phyloP scores from a whole-genome alignment of 164 flowering plant species.

The Berberis thunbergii region DNA sequence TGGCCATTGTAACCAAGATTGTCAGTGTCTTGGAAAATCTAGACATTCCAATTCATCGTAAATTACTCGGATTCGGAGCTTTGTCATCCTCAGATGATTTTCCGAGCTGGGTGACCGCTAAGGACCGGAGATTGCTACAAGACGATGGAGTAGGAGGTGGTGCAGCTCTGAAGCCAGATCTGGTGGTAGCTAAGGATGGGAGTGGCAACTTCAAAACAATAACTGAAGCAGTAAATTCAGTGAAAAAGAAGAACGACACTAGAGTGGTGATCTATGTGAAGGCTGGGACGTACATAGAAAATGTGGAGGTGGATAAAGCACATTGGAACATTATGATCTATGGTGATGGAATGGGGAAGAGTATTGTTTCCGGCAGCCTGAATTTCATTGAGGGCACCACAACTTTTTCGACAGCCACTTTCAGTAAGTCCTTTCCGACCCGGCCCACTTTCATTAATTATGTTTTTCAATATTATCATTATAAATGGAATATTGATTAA shows the following conservation, averaged over 20 bases:
- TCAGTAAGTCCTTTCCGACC: conserved; percentile 27
- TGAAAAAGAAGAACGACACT: conserved; percentile 35
- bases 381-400: conserved; percentile 65
- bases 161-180: conserved; percentile 13
- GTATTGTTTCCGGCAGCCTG: conserved; percentile 45
- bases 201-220: conserved; percentile 35
- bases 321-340: conserved; percentile 61
- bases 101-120: conserved; percentile 8
- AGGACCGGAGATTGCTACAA: conserved; percentile 41
- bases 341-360: conserved; percentile 54
- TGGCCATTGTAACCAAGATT: conserved; percentile 54
- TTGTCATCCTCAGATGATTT: background rate
- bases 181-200: conserved; percentile 52
- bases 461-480: too few relatives aligned
- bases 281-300: conserved; percentile 47
- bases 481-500: too few relatives aligned
- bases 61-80: conserved; percentile 15
- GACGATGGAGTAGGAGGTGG: conserved; percentile 1
- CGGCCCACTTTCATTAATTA: too few relatives aligned
- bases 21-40: conserved; percentile 22
- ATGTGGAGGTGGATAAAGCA: conserved; percentile 35
- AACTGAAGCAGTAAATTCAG: conserved; percentile 28
- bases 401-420: conserved; percentile 57
- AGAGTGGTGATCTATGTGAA: conserved; percentile 56
- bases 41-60: conserved; percentile 40